Conservation (phyloP, 2,329 filamentous ascomycete species). For the Neoarthrinium moseri region DNA sequence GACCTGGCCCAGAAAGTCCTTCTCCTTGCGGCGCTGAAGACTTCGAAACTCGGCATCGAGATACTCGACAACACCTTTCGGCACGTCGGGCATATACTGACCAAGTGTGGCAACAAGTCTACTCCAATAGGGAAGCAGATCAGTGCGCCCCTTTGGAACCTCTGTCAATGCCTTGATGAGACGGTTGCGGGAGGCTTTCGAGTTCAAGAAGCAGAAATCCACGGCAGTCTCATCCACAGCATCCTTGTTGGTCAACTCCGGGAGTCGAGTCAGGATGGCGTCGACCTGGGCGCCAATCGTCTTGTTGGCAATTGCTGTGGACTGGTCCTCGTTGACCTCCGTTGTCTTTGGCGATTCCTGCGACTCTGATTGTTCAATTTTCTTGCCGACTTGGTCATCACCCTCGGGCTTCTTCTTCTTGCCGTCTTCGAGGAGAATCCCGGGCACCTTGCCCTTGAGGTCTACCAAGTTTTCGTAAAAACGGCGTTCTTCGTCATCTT, state of each 20-base stretch:
- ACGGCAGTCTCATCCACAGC: slow-evolving; percentile 88
- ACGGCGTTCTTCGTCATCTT: slow-evolving; percentile 94
- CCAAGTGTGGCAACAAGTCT: slow-evolving; percentile 89
- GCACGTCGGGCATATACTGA: slow-evolving; percentile 91
- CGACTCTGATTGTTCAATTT: slow-evolving; percentile 54
- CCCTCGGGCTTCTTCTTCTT: slow-evolving; percentile 88
- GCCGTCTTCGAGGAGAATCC: slow-evolving; percentile 86
- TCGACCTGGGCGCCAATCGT: slow-evolving; percentile 97
- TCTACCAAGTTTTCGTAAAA: slow-evolving; percentile 98
- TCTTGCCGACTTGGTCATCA: slow-evolving; percentile 83
- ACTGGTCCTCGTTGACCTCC: slow-evolving; percentile 71
- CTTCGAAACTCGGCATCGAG: slow-evolving; percentile 97
- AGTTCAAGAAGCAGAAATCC: slow-evolving; percentile 98
- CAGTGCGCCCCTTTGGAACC: slow-evolving; percentile 88
- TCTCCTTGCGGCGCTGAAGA: slow-evolving; percentile 92
- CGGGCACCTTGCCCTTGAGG: slow-evolving; percentile 91
- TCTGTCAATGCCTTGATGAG: slow-evolving; percentile 92
- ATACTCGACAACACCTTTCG: slow-evolving; percentile 86
- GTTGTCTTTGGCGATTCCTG: slow-evolving; percentile 48
- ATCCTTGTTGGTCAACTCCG: slow-evolving; percentile 89
- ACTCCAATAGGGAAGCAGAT: slow-evolving; percentile 89
- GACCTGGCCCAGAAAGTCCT: slow-evolving; percentile 94
- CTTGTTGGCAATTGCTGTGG: slow-evolving; percentile 94
- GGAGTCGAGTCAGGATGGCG: slow-evolving; percentile 80
- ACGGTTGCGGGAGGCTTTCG: slow-evolving; percentile 93